Base-by-base conservation (phyloP, 164 flowering plant species). In the Vitis vinifera region DNA sequence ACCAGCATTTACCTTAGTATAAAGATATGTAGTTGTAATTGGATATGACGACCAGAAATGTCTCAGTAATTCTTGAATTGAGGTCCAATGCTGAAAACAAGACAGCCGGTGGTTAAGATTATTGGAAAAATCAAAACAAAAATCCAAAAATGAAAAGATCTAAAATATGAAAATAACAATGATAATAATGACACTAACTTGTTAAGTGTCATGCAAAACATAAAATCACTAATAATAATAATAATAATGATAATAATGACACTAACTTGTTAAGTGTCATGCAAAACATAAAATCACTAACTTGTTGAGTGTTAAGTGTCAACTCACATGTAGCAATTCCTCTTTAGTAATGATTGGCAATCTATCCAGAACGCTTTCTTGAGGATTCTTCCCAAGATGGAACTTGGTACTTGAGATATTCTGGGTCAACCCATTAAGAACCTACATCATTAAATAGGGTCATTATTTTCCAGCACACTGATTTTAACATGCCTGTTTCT, bases 41-140 rank as follows among this genome's bases (percentile, higher is more conserved):
- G 99, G 99, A 81, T 91, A 96, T 0, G 99, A 93, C 70, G 99
- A 93, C 99, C 99, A 96, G 77, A 89, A 96, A 78, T 93, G 99
- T 71, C 78, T 86, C 79, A 91, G 78, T 71, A 96, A 74, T 78
- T 96, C 99, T 75, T 90, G 89, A 72, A 90, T 91, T 7, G 91
- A 87, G 6, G 84, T 83, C 98, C 98, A 96, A 62, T 90, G 96
- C 99, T 94, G 91, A 31, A 81, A 82, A 65, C 10, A 65, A 71
- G 14, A 59, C 68, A 13, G 31, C 52, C 12, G 29, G 50, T 55
- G 16, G 29, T 5, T 19, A 56, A 48, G 17, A 8, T 14, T 16
- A 37, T 37, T 37, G 44, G 6, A 8, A 60, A 49, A 56, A 65
- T 9, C 5, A 56, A 64, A 16, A 58, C 37, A 52, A 14, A 49